Evolutionary conservation across 2,329 filamentous ascomycete species (phyloP).

Genomic region (Phaeoacremonium minimum): DNA sequence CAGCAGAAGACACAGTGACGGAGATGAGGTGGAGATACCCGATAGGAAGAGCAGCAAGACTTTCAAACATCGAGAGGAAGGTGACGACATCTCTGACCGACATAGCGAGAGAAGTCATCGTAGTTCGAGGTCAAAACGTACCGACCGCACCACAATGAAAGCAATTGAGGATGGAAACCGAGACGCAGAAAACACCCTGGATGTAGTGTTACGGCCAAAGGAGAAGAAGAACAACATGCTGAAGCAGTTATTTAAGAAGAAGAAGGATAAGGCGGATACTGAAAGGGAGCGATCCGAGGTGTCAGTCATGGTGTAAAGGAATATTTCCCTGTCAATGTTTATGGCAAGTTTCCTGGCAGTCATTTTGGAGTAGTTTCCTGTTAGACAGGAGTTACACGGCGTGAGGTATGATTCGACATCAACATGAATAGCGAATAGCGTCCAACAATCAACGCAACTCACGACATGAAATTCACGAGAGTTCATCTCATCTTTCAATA

Average conservation of each 20-base stretch:
- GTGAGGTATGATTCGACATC: too few species aligned
- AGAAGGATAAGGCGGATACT: constrained; percentile 41
- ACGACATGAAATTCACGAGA: too few species aligned
- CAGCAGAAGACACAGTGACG: constrained; percentile 7
- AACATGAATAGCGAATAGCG: too few species aligned
- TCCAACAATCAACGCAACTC: too few species aligned
- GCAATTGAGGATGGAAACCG: constrained; percentile 27
- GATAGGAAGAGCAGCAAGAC: constrained; percentile 23
- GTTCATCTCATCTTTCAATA: too few species aligned
- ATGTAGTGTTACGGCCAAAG: constrained; percentile 37
- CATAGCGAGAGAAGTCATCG: constrained; percentile 22
- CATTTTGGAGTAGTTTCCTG: too few species aligned
- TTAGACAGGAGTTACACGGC: too few species aligned
- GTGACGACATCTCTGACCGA: constrained; percentile 17
- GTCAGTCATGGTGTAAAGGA: constrained; percentile 9
- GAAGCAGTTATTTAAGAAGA: constrained; percentile 54
- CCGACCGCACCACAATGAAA: constrained; percentile 19
- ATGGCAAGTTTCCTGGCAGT: too few species aligned
- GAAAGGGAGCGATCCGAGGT: constrained; percentile 13
- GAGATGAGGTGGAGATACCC: constrained; percentile 11
- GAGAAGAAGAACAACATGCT: constrained; percentile 50
- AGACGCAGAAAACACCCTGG: constrained; percentile 25
- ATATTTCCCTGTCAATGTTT: too few species aligned
- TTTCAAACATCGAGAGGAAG: constrained; percentile 8
- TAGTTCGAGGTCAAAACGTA: constrained; percentile 25